Evolutionary conservation across 495 filamentous ascomycete species (phyloP).

Genomic region (Hypoxylon lenormandii): DNA sequence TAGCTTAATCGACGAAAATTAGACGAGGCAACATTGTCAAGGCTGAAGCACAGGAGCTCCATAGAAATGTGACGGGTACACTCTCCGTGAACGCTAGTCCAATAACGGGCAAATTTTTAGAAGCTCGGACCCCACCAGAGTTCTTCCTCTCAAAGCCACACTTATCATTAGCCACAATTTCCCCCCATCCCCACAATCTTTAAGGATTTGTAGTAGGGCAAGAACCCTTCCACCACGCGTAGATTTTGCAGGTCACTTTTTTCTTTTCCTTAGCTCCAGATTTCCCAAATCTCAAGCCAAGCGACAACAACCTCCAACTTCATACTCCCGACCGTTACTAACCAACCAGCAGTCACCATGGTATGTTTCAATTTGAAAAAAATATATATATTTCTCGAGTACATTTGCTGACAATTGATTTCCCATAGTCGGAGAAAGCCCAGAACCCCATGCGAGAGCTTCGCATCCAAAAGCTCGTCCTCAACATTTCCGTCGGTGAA

Average conservation of each 20-base stretch:
- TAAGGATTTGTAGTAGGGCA: constrained; percentile 44
- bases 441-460: constrained; percentile 99
- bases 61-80: constrained; percentile 9
- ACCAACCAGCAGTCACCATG: constrained; percentile 51
- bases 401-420: constrained; percentile 33
- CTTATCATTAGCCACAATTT: constrained; percentile 40
- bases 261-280: constrained; percentile 35
- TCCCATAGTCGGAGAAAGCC: constrained; percentile 73
- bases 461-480: constrained; percentile 99
- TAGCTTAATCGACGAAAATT: constrained; percentile 45
- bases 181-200: constrained; percentile 29
- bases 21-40: constrained; percentile 43
- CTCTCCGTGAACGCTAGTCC: constrained; percentile 13
- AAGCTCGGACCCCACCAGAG: constrained; percentile 40
- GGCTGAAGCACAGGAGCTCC: constrained; percentile 43
- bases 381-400: not conserved
- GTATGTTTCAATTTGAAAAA: constrained; percentile 42
- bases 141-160: constrained; percentile 31
- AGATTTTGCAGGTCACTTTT: constrained; percentile 48
- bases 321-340: constrained; percentile 41
- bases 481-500: constrained; percentile 99
- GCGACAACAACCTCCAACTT: constrained; percentile 29
- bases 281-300: constrained; percentile 19
- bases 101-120: constrained; percentile 21
- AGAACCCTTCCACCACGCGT: constrained; percentile 44